Base-by-base conservation (phyloP, 1,284 basidiomycete species). In the Moniliella sp. region DNA sequence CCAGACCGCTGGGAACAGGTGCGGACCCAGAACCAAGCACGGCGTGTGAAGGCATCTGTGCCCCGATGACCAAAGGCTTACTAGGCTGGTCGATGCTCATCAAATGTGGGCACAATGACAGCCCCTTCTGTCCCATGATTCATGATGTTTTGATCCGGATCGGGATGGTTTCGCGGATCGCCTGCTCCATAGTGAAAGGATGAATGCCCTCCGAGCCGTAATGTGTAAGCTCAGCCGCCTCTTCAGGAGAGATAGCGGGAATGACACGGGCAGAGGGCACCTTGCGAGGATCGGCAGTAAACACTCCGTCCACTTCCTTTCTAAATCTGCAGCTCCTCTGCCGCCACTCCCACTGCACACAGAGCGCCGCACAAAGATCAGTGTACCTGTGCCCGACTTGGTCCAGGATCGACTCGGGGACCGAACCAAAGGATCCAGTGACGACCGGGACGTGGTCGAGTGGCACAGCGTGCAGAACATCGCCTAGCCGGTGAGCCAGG, bases 111-210 rank as follows among this genome's bases (percentile, higher is more conserved):
- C 8, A 23, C 7, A 48, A 97, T 94, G 49, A 94, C 79, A 0
- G 88, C 94, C 21, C 88, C 88, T 11, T 70, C 66, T 2, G 88
- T 88, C 1, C 58, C 50, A 0, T 88, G 84, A 52, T 93, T 94
- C 61, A 86, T 77, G 21, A 97, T 88, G 51, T 97, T 97, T 97
- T 97, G 56, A 97, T 97, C 31, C 91, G 73, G 42, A 97, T 94
- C 11, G 88, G 91, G 40, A 97, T 91, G 46, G 74, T 74, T 33
- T 69, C 71, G 19, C 83, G 74, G 50, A 94, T 94, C 35, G 77
- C 86, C 70, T 84, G 86, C 57, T 97, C 88, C 88, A 97, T 97
- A 23, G 88, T 93, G 65, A 97, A 97, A 0, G 88, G 88, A 64
- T 97, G 88, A 18, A 97, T 83, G 40, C 97, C 88, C 21, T 97